These are phyloP conservation scores for Phytopythium chamaehyphon DNA, from an alignment of 352 stramenopile species.

Conservation along the genomic window DNA sequence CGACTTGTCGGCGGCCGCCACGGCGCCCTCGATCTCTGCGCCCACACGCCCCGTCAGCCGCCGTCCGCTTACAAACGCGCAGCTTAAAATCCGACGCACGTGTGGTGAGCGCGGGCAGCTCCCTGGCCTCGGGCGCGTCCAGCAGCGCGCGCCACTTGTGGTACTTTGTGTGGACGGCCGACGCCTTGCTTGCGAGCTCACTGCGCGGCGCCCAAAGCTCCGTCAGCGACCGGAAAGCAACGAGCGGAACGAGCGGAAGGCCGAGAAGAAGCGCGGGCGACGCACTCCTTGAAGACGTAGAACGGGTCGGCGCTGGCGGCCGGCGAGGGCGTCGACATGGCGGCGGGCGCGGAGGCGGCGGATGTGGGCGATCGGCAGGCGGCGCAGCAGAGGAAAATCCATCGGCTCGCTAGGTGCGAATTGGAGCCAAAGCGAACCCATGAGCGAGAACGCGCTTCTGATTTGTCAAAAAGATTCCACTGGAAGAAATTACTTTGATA, in stretches of 20 bases:
- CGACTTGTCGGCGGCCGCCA: conserved; percentile 63
- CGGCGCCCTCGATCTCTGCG: conserved; percentile 53
- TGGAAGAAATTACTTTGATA: no score
- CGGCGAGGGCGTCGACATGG: no score
- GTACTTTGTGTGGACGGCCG: conserved; percentile 62
- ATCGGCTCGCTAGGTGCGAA: no score
- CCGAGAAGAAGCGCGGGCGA: not conserved
- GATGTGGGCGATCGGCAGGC: conserved; percentile 12
- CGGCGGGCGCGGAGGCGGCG: conserved; percentile 10
- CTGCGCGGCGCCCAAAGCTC: conserved; percentile 19
- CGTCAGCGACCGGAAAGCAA: not conserved
- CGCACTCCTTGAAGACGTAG: conserved; percentile 85
- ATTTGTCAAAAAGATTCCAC: no score
- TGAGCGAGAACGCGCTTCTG: no score
- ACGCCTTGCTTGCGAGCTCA: conserved; percentile 75
- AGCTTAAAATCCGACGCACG: conserved; percentile 20
- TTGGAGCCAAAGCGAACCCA: not conserved
- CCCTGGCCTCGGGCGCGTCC: conserved; percentile 36
- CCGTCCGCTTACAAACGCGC: no score
- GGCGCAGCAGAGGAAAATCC: not conserved
- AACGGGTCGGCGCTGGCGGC: conserved; percentile 56
- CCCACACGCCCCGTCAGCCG: not conserved
- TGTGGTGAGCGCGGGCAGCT: conserved; percentile 50
- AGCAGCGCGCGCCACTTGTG: conserved; percentile 60
- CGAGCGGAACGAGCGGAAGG: not conserved